These are phyloP conservation scores for Triticum urartu DNA, from an alignment of 176 grass and related monocot genomes.

Conservation along the genomic window DNA sequence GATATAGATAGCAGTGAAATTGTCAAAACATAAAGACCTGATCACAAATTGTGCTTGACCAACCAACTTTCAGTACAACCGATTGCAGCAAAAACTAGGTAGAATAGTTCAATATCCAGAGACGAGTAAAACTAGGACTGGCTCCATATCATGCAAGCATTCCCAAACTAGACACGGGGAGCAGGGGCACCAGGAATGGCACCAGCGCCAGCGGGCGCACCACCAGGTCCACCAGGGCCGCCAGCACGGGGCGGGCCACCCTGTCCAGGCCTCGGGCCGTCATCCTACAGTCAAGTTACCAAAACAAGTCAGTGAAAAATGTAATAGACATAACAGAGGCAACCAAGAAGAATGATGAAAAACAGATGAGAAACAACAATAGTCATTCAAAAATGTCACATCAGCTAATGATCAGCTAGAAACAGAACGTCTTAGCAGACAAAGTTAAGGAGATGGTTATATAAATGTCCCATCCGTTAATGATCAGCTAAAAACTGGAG, in stretches of 20 bases:
- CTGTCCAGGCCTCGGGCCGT: constrained; percentile 36
- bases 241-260: constrained; percentile 38
- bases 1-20: constrained; percentile 8
- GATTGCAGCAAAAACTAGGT: constrained; percentile 5
- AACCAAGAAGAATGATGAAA: not conserved
- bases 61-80: constrained; percentile 3
- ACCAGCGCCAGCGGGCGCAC: constrained; percentile 22
- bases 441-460: constrained; percentile 1
- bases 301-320: not conserved
- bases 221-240: constrained; percentile 1
- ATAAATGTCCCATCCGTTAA: constrained; percentile 39
- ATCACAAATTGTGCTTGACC: constrained; percentile 3
- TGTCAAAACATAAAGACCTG: not conserved
- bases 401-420: constrained; percentile 40
- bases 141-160: not conserved
- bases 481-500: constrained; percentile 34
- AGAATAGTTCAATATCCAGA: not conserved
- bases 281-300: constrained; percentile 26
- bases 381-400: constrained; percentile 13
- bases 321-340: not conserved
- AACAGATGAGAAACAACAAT: not conserved
- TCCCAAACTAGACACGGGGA: not conserved
- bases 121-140: not conserved
- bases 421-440: constrained; percentile 9
- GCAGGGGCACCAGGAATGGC: not conserved